Percentiles rank a stretch among this genome's conserved stretches.
These are phyloP conservation scores for Stromatinia cepivora DNA, from an alignment of 2,329 filamentous ascomycete genomes.

Conservation along the genomic window DNA sequence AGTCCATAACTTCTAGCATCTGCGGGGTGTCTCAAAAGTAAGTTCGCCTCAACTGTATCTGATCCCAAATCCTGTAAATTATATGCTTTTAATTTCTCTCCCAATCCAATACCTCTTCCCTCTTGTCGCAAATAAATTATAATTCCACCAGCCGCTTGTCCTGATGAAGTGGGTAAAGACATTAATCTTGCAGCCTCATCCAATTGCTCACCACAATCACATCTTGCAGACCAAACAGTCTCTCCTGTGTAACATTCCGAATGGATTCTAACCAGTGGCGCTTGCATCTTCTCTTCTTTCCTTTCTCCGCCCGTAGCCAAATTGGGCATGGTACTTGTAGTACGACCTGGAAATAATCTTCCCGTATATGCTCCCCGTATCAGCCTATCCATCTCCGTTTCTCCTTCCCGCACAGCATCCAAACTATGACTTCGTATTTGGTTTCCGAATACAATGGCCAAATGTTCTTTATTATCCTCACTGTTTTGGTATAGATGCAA, in stretches of 20 bases:
- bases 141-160: conserved; percentile 65
- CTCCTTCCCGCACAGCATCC: conserved; percentile 69
- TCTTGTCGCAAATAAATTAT: conserved; percentile 97
- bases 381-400: conserved; percentile 89
- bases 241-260: conserved; percentile 98
- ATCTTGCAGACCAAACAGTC: conserved; percentile 96
- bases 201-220: conserved; percentile 96
- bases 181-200: conserved; percentile 95
- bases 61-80: conserved; percentile 95
- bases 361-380: conserved; percentile 92
- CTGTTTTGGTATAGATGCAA: conserved; percentile 92
- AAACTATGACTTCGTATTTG: conserved; percentile 74
- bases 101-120: conserved; percentile 89
- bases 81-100: conserved; percentile 96
- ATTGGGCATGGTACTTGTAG: conserved; percentile 46
- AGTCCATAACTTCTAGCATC: conserved; percentile 93
- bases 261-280: conserved; percentile 87
- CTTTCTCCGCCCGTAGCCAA: conserved; percentile 16
- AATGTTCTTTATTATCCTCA: conserved; percentile 90
- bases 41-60: conserved; percentile 96
- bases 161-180: conserved; percentile 62
- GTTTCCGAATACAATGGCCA: conserved; percentile 94
- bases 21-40: conserved; percentile 86
- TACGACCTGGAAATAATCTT: conserved; percentile 80
- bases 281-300: conserved; percentile 24